Percentiles rank a stretch among this genome's conserved stretches.
phyloP scores from a whole-genome alignment of 1,139 yeast genomes.

The Taiozyma sp. region DNA sequence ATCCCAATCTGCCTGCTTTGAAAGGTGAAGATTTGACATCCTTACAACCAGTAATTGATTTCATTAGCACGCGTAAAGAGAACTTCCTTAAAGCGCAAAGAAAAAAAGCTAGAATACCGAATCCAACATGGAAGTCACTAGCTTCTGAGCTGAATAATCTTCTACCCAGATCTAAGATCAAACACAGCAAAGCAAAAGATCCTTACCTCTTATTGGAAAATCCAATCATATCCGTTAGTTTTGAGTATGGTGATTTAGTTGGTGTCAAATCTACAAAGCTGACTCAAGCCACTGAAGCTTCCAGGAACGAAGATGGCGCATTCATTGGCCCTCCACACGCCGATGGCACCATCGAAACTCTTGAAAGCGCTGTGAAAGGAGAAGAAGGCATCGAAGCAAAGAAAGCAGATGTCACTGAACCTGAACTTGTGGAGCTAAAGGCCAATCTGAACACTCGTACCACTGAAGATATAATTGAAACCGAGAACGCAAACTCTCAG shows the following conservation, averaged over 20 bases:
- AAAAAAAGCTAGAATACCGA: constrained; percentile 6
- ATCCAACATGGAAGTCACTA: constrained; percentile 25
- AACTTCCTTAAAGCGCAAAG: constrained; percentile 29
- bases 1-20: neutral
- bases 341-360: neutral
- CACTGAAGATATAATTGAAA: neutral
- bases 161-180: constrained; percentile 25
- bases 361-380: neutral
- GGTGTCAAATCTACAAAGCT: neutral
- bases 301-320: neutral
- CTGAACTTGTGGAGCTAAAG: no score
- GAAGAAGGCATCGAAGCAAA: neutral
- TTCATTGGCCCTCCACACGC: neutral
- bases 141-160: constrained; percentile 20
- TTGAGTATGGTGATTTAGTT: constrained; percentile 11
- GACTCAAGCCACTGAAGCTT: neutral
- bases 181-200: constrained; percentile 31
- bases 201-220: constrained; percentile 45
- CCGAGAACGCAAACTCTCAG: neutral
- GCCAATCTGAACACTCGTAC: neutral
- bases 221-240: constrained; percentile 40
- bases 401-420: neutral
- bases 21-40: constrained; percentile 1
- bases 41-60: constrained; percentile 18
- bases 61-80: constrained; percentile 27